Base-by-base conservation (phyloP, 495 filamentous ascomycete genomes). In the Cladorrhinum samala region DNA sequence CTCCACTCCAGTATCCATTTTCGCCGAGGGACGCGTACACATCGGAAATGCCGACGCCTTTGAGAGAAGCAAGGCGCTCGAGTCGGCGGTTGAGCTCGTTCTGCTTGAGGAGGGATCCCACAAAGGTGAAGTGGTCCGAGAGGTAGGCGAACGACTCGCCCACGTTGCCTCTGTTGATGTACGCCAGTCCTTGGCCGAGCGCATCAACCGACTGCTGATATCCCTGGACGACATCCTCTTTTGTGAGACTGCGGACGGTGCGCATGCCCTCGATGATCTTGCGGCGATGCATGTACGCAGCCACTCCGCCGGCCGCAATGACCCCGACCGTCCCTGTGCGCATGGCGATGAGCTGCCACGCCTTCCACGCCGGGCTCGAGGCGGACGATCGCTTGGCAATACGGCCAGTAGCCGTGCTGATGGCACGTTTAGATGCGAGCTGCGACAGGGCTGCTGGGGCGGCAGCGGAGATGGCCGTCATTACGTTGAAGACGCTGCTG, bases 251-350 rank as follows among this genome's bases (percentile, higher is more conserved):
- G 19, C 67, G 61, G 59, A 74, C 60, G 50, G 50, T 69, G 23
- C 66, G 63, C 63, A 75, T 59, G 3, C 76, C 85, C 13, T 85
- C 77, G 9, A 83, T 77, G 38, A 98, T 79, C 49, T 84, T 74
- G 39, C 87, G 81, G 20, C 88, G 79, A 61, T 93, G 88, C 40
- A 85, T 71, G 68, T 93, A 96, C 33, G 92, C 84, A 1, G 88
- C 88, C 3, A 90, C 90, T 2, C 89, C 89, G 11, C 88, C 93
- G 1, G 90, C 91, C 1, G 90, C 88, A n/a, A 94, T 85, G 14
- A 88, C 88, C 0, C 86, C 85, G 0, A 88, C 89, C 0, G 87
- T 89, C 7, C 91, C 91, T 0, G 90, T 91, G 51, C 86, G 88
- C 70, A 91, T 83, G 6, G 90, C 91, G 49, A 89, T 80, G 49